These are phyloP conservation scores for Coemansia sp. DNA, from an alignment of 192 early-diverging fungal genomes.

Conservation along the genomic window DNA sequence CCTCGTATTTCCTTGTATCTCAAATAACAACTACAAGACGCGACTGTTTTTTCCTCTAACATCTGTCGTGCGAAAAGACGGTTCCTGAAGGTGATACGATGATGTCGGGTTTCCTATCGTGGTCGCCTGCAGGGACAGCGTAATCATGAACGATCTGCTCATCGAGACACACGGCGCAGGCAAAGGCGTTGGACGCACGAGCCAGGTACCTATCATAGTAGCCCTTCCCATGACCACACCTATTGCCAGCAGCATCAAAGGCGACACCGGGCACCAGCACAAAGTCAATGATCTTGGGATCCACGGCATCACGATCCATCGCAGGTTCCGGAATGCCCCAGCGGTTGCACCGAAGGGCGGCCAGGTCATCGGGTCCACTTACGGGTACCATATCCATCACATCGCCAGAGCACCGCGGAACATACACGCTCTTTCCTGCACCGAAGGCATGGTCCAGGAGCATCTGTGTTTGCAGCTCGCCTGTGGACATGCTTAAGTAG, in stretches of 20 bases:
- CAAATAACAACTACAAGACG: no score
- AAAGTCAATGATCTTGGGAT: constrained; percentile 32
- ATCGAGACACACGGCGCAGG: constrained; percentile 39
- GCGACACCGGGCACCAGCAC: constrained; percentile 47
- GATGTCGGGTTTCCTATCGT: constrained; percentile 31
- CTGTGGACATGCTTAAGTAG: constrained; percentile 36
- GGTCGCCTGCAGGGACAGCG: constrained; percentile 18
- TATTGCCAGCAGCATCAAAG: constrained; percentile 25
- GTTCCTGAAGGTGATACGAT: constrained; percentile 30
- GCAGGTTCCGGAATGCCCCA: constrained; percentile 50
- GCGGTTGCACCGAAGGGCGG: constrained; percentile 1
- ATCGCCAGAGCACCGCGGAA: constrained; percentile 24
- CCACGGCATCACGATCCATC: constrained; percentile 5
- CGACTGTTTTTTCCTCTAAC: no score
- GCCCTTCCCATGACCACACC: constrained; percentile 49
- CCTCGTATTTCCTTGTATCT: not conserved
- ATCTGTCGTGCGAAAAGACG: constrained; percentile 11
- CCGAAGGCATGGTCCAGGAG: constrained; percentile 15
- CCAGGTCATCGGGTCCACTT: constrained; percentile 1
- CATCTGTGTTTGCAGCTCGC: constrained; percentile 29
- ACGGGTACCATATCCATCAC: constrained; percentile 42
- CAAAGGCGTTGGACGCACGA: not conserved
- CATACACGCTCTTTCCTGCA: constrained; percentile 36
- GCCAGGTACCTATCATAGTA: constrained; percentile 47
- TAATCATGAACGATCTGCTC: constrained; percentile 39